Conservation (phyloP, 2,329 filamentous ascomycete genomes). For the Stachybotrys chartarum region DNA sequence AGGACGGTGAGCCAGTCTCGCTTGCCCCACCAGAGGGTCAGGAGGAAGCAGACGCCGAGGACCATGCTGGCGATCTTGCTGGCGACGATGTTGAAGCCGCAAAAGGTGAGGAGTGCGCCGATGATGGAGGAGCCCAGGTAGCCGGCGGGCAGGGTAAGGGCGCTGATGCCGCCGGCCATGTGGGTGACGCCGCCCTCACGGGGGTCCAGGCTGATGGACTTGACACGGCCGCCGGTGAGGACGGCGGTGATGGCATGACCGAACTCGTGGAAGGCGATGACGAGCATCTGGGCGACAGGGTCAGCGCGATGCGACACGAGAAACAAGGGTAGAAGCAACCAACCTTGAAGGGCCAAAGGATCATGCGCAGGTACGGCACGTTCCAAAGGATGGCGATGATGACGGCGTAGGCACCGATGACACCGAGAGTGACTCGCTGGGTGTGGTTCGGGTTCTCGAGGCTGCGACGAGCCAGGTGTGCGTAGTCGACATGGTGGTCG, state of each 20-base stretch:
- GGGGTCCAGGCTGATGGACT: slow-evolving; percentile 70
- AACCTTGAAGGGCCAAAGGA: slow-evolving; percentile 77
- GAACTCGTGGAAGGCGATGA: slow-evolving; percentile 78
- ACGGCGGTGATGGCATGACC: slow-evolving; percentile 67
- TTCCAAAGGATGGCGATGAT: slow-evolving; percentile 74
- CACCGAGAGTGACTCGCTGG: slow-evolving; percentile 62
- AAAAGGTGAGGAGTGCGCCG: slow-evolving; percentile 70
- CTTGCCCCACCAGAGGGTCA: slow-evolving; percentile 78
- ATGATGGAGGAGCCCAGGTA: slow-evolving; percentile 74
- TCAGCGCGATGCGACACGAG: background rate
- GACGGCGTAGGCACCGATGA: slow-evolving; percentile 66
- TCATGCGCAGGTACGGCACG: slow-evolving; percentile 65
- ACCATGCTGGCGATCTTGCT: slow-evolving; percentile 72
- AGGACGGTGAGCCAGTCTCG: slow-evolving; percentile 70
- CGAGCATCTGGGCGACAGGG: slow-evolving; percentile 56
- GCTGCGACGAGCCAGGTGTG: slow-evolving; percentile 38
- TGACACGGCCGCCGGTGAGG: slow-evolving; percentile 65
- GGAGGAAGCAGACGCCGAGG: slow-evolving; percentile 64
- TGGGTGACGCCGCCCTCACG: slow-evolving; percentile 73
- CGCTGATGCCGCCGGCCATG: slow-evolving; percentile 64
- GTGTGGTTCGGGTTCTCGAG: slow-evolving; percentile 56
- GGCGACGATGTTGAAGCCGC: slow-evolving; percentile 74
- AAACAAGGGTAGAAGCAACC: slow-evolving; percentile 3
- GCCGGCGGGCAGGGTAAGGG: slow-evolving; percentile 67
- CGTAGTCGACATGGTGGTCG: slow-evolving; percentile 3